Evolutionary conservation across 345 rosid species (phyloP).

Genomic region (Linum lewisii): DNA sequence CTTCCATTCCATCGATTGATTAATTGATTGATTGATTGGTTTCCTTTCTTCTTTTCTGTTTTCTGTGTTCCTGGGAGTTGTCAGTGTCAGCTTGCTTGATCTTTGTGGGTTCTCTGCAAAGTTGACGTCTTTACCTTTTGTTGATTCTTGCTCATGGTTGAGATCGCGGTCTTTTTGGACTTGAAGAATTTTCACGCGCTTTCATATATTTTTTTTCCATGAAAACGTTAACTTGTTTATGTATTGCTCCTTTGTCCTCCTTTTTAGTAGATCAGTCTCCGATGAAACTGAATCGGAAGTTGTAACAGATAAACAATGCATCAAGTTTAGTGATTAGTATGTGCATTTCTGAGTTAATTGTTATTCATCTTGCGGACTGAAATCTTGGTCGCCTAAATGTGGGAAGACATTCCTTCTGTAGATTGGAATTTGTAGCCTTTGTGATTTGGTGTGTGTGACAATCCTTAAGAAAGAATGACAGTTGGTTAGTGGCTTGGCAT

Average conservation of each 20-base stretch:
- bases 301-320: no score
- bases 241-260: background rate
- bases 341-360: background rate
- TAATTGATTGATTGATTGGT: background rate
- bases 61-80: background rate
- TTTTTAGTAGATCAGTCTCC: background rate
- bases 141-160: background rate
- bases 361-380: no score
- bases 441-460: background rate
- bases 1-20: background rate
- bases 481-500: no score
- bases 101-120: constrained; percentile 6
- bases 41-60: background rate
- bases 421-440: background rate
- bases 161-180: background rate
- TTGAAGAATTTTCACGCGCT: background rate
- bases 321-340: background rate
- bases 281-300: background rate
- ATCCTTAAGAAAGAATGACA: background rate
- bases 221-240: background rate
- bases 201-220: no score
- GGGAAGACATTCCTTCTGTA: no score
- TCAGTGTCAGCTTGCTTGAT: background rate
- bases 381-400: no score
- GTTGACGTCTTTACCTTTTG: background rate